Evolutionary conservation across 352 stramenopile species (phyloP), one percentile per base, ranked within the genome.

Genomic region (Globisporangium echinulatum): DNA sequence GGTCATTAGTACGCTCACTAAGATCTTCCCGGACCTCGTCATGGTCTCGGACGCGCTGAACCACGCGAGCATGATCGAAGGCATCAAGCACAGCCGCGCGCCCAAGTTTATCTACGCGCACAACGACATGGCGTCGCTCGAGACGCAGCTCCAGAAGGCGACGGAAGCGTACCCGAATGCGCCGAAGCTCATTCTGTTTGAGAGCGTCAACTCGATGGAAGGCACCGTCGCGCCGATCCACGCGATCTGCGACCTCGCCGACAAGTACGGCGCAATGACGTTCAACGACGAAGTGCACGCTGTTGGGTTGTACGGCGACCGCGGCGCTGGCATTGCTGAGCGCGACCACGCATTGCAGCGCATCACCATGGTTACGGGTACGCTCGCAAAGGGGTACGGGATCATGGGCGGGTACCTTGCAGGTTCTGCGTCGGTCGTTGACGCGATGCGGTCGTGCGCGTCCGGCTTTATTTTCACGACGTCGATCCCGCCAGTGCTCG

Each of bases 331-430:
- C 65, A 77, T 96, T 14, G 87, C 80, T 4, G 87, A 97, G 67
- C 79, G 87, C 17, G 87, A 97, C 71, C 76, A 94, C 72, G 89
- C 83, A 64, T 63, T 94, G 14, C 72, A 95, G 49, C 77, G 85
- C 25, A 87, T 97, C 52, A 94, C 86, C 5, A 96, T 97, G 84
- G 88, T 94, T 46, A 96, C 87, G 0, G 88, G 87, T 43, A 97
- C 88, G 11, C 70, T 97, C 5, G 88, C 87, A 49, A 97, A 97
- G 82, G 88, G 87, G 15, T 97, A 81, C 58, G 88, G 88, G 48
- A 92, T 96, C 63, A 93, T 96, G 84, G 88, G 88, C 38, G 88
- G 88, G n/a, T 97, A 97, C 75, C 75, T 97, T 15, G 84, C 88
- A 15, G 87, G 86, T 19, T 94, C 86, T 37, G 84, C 88, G 4